Evolutionary conservation across 148 eudicot genomes (phyloP), one percentile per base, ranked within the genome.

Genomic region (Simmondsia chinensis): DNA sequence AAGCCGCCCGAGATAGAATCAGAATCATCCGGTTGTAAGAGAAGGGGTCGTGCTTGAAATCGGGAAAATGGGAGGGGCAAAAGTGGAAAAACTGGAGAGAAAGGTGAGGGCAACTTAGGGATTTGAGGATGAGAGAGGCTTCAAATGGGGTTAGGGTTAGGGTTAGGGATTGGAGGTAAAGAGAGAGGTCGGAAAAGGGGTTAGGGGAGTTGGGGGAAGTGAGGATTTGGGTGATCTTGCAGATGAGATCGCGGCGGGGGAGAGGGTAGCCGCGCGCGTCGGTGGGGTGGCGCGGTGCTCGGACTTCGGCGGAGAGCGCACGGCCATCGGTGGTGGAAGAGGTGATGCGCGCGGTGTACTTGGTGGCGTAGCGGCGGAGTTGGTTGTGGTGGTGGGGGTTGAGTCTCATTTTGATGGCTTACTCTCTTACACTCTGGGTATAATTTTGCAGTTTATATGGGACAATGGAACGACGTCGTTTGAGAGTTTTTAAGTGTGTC

Each of bases 211-310:
- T 32, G 3, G 46, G 48, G 30, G 79, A 52, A 20, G 65, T 64
- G 28, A 86, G 81, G 56, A 83, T 63, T 17, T 69, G 63, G 47
- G 64, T 26, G 65, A 68, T 60, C 43, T 71, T 67, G 75, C 89
- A 80, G 50, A 80, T 73, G 43, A 88, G 73, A 67, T 79, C 79
- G 18, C 68, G 96, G 63, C 97, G 97, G 23, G 97, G 97, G 31
- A 88, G 68, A 0, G 76, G 60, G 72, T 70, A 71, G 68, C 91
- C 91, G 4, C 80, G 65, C 39, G 61, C 16, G 76, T 83, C 89
- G 64, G 61, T 48, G 26, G 69, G 74, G 56, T 50, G 61, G 24
- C 52, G 29, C 4, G 78, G 76, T 9, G 72, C 6, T 6, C 42
- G 33, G 52, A 81, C 79, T 29, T 71, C 68, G 19, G 75, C 80